Percentiles rank a stretch among this genome's conserved stretches.
Conservation (phyloP, 2,329 filamentous ascomycete genomes). For the Aplosporella prunicola region DNA sequence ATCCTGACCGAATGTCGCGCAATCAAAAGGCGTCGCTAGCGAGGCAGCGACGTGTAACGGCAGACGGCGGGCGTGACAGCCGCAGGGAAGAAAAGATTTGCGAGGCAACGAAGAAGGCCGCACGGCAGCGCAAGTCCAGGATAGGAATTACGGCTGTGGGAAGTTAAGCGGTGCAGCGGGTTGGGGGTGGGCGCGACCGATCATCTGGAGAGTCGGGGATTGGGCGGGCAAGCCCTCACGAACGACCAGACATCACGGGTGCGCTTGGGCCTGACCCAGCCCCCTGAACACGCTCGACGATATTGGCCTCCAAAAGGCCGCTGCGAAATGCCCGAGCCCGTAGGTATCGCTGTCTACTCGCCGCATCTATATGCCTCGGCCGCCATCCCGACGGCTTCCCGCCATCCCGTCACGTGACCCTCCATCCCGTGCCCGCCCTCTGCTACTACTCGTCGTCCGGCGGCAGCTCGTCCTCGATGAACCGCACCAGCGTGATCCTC, state of each 20-base stretch:
- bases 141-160: slow-evolving; percentile 7
- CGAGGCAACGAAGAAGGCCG: slow-evolving; percentile 5
- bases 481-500: slow-evolving; percentile 81
- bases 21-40: slow-evolving; percentile 12
- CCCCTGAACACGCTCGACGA: too few relatives aligned
- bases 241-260: too few relatives aligned
- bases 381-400: too few relatives aligned
- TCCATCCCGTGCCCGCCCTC: too few relatives aligned
- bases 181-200: background rate
- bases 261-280: too few relatives aligned
- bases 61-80: slow-evolving; percentile 2
- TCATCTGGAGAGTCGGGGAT: too few relatives aligned
- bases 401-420: too few relatives aligned
- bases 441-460: slow-evolving; percentile 81
- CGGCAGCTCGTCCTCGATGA: slow-evolving; percentile 95
- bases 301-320: too few relatives aligned
- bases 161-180: slow-evolving; percentile 6
- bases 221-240: too few relatives aligned
- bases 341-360: too few relatives aligned
- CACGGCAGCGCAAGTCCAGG: slow-evolving; percentile 8
- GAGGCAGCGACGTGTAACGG: slow-evolving; percentile 9
- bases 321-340: too few relatives aligned
- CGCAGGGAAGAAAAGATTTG: slow-evolving; percentile 4
- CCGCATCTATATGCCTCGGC: too few relatives aligned
- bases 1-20: slow-evolving; percentile 10